These are phyloP conservation scores for Ogataea hybrid DNA, from an alignment of 1,139 yeast genomes.

Conservation along the genomic window DNA sequence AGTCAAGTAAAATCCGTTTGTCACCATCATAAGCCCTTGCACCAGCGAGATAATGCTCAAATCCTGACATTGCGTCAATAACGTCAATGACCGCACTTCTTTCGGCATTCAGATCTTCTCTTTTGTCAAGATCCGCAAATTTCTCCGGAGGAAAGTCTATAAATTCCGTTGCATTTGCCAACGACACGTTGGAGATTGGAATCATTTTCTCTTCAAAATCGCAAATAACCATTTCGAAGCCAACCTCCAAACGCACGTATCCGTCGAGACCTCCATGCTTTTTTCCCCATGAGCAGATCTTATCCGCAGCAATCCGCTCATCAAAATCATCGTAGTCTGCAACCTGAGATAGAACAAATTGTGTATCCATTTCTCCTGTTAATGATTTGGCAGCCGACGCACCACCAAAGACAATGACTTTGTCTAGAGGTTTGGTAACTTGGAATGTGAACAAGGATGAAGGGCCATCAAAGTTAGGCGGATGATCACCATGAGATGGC, in stretches of 20 bases:
- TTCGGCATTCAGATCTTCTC: slow-evolving; percentile 9
- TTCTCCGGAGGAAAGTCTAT: slow-evolving; percentile 36
- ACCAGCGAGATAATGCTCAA: slow-evolving; percentile 45
- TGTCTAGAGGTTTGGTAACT: slow-evolving; percentile 43
- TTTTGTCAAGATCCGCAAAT: slow-evolving; percentile 15
- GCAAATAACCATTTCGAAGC: slow-evolving; percentile 55
- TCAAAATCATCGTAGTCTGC: slow-evolving; percentile 31
- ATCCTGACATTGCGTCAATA: slow-evolving; percentile 34
- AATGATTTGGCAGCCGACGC: slow-evolving; percentile 55
- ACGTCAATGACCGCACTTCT: slow-evolving; percentile 30
- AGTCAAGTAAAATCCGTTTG: slow-evolving; percentile 45
- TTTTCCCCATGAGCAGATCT: slow-evolving; percentile 51
- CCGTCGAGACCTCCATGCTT: slow-evolving; percentile 47
- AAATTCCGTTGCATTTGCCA: slow-evolving; percentile 36
- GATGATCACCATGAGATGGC: neutral
- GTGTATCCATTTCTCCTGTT: slow-evolving; percentile 62
- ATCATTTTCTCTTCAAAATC: slow-evolving; percentile 45
- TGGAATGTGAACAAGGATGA: slow-evolving; percentile 41
- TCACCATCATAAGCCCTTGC: slow-evolving; percentile 44
- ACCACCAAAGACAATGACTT: slow-evolving; percentile 50
- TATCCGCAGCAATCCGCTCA: slow-evolving; percentile 44
- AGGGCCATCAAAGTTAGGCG: slow-evolving; percentile 8
- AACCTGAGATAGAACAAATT: slow-evolving; percentile 38
- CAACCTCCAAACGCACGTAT: slow-evolving; percentile 50
- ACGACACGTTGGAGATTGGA: slow-evolving; percentile 42